Evolutionary conservation across 192 early-diverging fungal species (phyloP), one percentile per base, ranked within the genome.

Genomic region (Backusella tuberculispora): DNA sequence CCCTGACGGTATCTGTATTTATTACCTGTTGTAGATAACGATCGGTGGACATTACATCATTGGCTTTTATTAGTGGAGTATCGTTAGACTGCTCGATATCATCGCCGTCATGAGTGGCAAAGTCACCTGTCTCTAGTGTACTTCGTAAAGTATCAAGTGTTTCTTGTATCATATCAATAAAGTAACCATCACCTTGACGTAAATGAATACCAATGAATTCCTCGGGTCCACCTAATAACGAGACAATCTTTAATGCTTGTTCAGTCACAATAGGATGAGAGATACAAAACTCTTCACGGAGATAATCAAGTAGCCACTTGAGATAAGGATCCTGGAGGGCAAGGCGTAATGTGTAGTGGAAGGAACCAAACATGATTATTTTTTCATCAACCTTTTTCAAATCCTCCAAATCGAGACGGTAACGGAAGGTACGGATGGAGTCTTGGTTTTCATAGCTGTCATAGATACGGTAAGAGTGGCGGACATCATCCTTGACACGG

Each of bases 291-390:
- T 75, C 74, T 38, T 40, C 38, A 19, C 60, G 42, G 21, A 80
- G 64, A 47, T 69, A 73, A 17, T 80, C 70, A 15, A 43, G 38
- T 6, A 77, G 34, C 70, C 70, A 77, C 26, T 44, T 70, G 68
- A 79, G 72, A 15, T 80, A 69, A 14, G 79, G 47, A 7, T 77
- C 63, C n/a, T 83, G 75, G 15, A 84, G 73, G n/a, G 77, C 77
- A 13, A 88, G 63, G 2, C 87, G 72, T 4, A 73, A 76, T 6
- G 83, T 76, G 14, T 82, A 81, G 71, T 85, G 86, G 13, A 86
- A 73, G 1, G 87, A 86, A 2, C 84, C 85, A 53, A 88, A 80
- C 24, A 81, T 72, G 5, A 86, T 77, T 47, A 88, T n/a, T 19
- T 72, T 63, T 37, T 88, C 85, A 3, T 81, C 78, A 8, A 83